These are phyloP conservation scores for Monilinia vaccinii-corymbosi DNA, from an alignment of 2,329 filamentous ascomycete genomes.

Conservation along the genomic window DNA sequence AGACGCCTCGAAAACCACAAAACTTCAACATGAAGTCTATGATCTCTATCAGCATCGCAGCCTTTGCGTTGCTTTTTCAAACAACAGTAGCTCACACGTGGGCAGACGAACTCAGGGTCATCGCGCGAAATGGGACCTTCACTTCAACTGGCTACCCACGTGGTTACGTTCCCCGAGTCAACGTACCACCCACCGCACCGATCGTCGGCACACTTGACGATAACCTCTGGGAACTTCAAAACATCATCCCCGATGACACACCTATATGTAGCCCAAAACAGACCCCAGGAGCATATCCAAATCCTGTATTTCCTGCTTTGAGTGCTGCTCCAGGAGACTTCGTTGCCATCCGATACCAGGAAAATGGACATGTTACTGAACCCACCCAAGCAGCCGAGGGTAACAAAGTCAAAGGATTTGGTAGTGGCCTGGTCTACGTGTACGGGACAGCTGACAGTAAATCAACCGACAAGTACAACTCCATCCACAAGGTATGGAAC, in stretches of 20 bases:
- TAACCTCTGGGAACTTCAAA: not conserved
- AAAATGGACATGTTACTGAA: conserved; percentile 67
- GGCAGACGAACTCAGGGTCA: conserved; percentile 66
- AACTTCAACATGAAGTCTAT: conserved; percentile 6
- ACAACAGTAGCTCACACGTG: conserved; percentile 42
- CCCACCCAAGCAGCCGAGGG: conserved; percentile 36
- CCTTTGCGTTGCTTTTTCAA: conserved; percentile 16
- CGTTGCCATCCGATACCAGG: conserved; percentile 58
- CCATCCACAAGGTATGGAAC: conserved; percentile 71
- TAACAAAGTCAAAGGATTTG: conserved; percentile 42
- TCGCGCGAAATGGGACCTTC: conserved; percentile 67
- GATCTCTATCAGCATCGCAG: conserved; percentile 10
- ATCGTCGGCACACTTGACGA: not conserved
- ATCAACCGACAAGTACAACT: conserved; percentile 42
- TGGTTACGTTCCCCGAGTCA: conserved; percentile 50
- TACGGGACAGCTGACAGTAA: conserved; percentile 57
- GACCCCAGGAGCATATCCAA: not conserved
- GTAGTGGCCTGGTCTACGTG: conserved; percentile 64
- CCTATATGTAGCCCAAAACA: not conserved
- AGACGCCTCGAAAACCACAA: conserved; percentile 6
- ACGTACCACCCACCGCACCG: not conserved
- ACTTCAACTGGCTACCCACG: conserved; percentile 69
- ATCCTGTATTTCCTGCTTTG: conserved; percentile 13
- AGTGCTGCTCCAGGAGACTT: conserved; percentile 49
- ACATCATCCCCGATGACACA: not conserved